Evolutionary conservation across 2,329 filamentous ascomycete genomes (phyloP), one percentile per base, ranked within the genome.

Genomic region (Tolypocladium cylindrosporum): DNA sequence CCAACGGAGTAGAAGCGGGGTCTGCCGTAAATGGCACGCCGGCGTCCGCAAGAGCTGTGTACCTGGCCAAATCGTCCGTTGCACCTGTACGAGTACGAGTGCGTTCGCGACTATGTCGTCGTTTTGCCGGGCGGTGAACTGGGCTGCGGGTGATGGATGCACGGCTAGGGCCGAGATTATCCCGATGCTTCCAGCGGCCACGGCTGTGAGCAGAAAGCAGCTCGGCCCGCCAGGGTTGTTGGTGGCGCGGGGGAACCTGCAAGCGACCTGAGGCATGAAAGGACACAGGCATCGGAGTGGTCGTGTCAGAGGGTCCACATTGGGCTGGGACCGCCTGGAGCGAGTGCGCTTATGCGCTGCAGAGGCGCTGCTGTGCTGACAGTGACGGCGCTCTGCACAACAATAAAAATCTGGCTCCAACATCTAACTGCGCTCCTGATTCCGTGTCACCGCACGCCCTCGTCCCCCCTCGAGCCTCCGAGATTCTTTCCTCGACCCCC

Each of bases 111-210:
- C 6, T 11, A 36, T 36, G 55, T 41, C 55, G 51, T 56, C 59
- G 62, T 68, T 66, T 61, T 69, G 65, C 68, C 67, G 62, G 66
- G 68, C 68, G 68, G 68, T 69, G 64, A 65, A 55, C 16, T 11
- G 19, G 54, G 37, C 56, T 34, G 42, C 7, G 31, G 52, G 36
- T 14, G 24, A 34, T 19, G 24, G 9, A 6, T 7, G 36, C 16
- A 6, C 3, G 19, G 1, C 8, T 21, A 54, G 36, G 53, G 48
- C 48, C 48, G 48, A 52, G 48, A 36, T 52, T 52, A 24, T 36
- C 37, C 53, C 53, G 53, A 54, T 14, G 45, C 45, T n/a, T 24
- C 34, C 31, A 8, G 31, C 41, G 41, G 19, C 7, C 14, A 8
- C 16, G 14, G 40, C 19, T 8, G 21, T 21, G 21, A 9, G 24